phyloP scores from a whole-genome alignment of 805 yeast genomes.

The Cyberlindnera xishuangbannaensis region DNA sequence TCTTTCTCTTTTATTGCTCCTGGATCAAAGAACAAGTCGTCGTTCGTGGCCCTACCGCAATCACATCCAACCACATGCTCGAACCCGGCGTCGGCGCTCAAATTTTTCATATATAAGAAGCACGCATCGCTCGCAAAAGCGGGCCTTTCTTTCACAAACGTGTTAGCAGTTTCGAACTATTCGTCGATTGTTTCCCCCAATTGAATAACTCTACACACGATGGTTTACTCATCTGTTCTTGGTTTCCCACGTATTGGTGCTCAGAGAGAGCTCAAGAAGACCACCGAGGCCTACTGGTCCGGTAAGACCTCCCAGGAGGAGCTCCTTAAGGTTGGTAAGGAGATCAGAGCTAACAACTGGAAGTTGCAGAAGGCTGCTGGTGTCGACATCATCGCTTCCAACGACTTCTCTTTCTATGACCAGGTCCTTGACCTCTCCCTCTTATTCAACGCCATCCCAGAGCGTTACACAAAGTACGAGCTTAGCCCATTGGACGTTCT shows the following conservation, averaged over 20 bases:
- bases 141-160: too few species aligned
- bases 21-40: too few species aligned
- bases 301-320: conserved; percentile 89
- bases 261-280: conserved; percentile 97
- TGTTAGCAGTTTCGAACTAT: too few species aligned
- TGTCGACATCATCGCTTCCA: conserved; percentile 94
- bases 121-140: too few species aligned
- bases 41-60: too few species aligned
- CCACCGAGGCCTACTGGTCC: conserved; percentile 98
- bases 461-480: conserved; percentile 89
- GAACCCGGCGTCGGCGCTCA: background rate
- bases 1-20: too few species aligned
- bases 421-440: conserved; percentile 91
- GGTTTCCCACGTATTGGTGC: conserved; percentile 99
- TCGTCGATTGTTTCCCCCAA: too few species aligned
- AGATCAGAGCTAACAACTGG: conserved; percentile 95
- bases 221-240: conserved; percentile 96
- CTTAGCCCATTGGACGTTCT: conserved; percentile 85
- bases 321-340: conserved; percentile 87
- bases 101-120: background rate
- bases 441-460: conserved; percentile 93
- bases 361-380: conserved; percentile 95
- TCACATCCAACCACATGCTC: too few species aligned
- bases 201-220: conserved; percentile 30
- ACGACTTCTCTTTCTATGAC: conserved; percentile 97